These are phyloP conservation scores for Xerocomus brunneocitrinus DNA, from an alignment of 768 basidiomycete species.

Conservation along the genomic window DNA sequence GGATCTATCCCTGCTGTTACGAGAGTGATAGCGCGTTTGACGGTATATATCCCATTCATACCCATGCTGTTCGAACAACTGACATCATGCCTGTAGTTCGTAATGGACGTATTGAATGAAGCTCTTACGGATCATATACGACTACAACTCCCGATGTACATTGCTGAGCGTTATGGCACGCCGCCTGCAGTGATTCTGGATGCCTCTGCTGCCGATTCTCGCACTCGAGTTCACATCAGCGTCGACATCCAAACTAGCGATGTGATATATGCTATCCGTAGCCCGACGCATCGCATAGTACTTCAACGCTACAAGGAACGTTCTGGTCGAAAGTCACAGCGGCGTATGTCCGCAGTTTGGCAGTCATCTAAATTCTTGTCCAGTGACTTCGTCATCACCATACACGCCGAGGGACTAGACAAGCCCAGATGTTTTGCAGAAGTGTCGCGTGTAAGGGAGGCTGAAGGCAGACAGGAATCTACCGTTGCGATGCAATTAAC, in stretches of 20 bases:
- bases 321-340: conserved; percentile 33
- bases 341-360: conserved; percentile 38
- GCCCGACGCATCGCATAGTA: conserved; percentile 43
- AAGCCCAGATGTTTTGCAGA: conserved; percentile 55
- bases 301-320: conserved; percentile 34
- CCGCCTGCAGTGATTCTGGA: conserved; percentile 36
- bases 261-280: conserved; percentile 35
- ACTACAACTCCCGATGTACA: conserved; percentile 48
- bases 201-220: conserved; percentile 25
- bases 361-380: conserved; percentile 40
- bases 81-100: conserved; percentile 34
- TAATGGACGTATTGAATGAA: conserved; percentile 50
- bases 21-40: conserved; percentile 38
- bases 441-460: conserved; percentile 20
- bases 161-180: conserved; percentile 51
- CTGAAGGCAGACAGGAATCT: conserved; percentile 1
- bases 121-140: conserved; percentile 45
- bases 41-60: conserved; percentile 30
- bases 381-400: conserved; percentile 47
- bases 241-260: conserved; percentile 49
- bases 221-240: conserved; percentile 38
- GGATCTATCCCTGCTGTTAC: conserved; percentile 45
- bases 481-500: conserved; percentile 51
- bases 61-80: neutral
- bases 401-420: conserved; percentile 48